Percentiles rank a stretch among this genome's conserved stretches.
These are phyloP conservation scores for Cutaneotrichosporon arboriforme DNA, from an alignment of 1,284 basidiomycete genomes.

Conservation along the genomic window DNA sequence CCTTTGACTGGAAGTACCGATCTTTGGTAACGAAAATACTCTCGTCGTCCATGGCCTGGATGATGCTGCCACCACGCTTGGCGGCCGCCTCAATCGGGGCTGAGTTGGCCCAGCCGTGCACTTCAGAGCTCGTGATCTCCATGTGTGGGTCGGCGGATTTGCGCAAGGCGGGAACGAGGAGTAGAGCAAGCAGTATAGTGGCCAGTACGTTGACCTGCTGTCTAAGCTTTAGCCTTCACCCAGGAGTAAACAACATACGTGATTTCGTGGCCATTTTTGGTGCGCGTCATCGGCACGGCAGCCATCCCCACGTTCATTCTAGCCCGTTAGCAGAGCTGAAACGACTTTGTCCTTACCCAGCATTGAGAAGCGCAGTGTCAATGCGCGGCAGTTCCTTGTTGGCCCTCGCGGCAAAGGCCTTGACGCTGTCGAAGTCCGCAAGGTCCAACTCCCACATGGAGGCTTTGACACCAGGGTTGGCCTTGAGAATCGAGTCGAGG, in stretches of 20 bases:
- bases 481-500: conserved; percentile 6
- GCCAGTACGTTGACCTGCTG: conserved; percentile 21
- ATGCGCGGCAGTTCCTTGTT: neutral
- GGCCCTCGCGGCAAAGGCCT: conserved; percentile 6
- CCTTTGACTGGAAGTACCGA: conserved; percentile 23
- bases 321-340: neutral
- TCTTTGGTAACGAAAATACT: conserved; percentile 1
- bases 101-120: conserved; percentile 8
- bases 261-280: conserved; percentile 13
- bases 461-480: conserved; percentile 7
- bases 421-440: conserved; percentile 9
- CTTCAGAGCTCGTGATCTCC: conserved; percentile 16
- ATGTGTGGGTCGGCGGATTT: conserved; percentile 7
- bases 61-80: neutral
- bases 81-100: conserved; percentile 2
- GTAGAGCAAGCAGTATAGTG: conserved; percentile 19
- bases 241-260: conserved; percentile 5
- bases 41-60: conserved; percentile 11
- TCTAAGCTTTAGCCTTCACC: neutral
- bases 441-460: conserved; percentile 19
- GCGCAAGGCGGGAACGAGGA: conserved; percentile 17
- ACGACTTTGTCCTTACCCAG: no score
- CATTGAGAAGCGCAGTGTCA: conserved; percentile 13
- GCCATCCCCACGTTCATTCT: neutral
- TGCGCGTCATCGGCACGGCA: neutral